Evolutionary conservation across 305 asterid species (phyloP), one percentile per base, ranked within the genome.

Genomic region (Plantago rigida): DNA sequence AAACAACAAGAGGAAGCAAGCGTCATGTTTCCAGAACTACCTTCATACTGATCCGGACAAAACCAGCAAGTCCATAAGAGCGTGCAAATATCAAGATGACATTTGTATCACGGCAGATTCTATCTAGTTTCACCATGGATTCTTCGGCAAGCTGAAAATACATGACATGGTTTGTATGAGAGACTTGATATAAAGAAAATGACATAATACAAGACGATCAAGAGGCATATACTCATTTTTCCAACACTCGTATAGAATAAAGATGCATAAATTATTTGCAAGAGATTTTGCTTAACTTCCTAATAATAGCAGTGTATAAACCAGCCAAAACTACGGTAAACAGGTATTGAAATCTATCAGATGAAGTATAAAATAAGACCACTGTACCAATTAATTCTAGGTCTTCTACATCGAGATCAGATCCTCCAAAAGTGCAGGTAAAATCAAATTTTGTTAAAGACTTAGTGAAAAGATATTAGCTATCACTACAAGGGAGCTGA

Each of bases 11-110:
- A 61, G 15, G 45, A 57, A 61, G 36, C 12, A 56, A 41, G 3
- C 22, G 4, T 5, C 15, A 47, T 46, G 13, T 63, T 11, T 44
- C 10, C 42, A 46, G 70, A 67, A 68, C 45, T 81, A 92, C 99
- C 95, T 92, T 87, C 70, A 89, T 87, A 71, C 94, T 82, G 67
- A 85, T 87, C 70, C 99, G 87, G 29, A 84, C 87, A 70, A 84
- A 71, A 64, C 99, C 99, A 69, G 90, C 81, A 53, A 92, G 87
- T 69, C 99, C 97, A 76, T 86, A 86, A 64, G 97, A 92, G 63
- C 97, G 96, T 56, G 96, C 96, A 74, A 83, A 87, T 77, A 92
- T 77, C 77, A 89, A 73, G 70, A 78, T 71, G 77, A 86, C 83
- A 79, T 86, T 89, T 64, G 87, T 89, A 51, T 78, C 86, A 66